Base-by-base conservation (phyloP, 106 monocot species). In the Dendrobium huoshanense region DNA sequence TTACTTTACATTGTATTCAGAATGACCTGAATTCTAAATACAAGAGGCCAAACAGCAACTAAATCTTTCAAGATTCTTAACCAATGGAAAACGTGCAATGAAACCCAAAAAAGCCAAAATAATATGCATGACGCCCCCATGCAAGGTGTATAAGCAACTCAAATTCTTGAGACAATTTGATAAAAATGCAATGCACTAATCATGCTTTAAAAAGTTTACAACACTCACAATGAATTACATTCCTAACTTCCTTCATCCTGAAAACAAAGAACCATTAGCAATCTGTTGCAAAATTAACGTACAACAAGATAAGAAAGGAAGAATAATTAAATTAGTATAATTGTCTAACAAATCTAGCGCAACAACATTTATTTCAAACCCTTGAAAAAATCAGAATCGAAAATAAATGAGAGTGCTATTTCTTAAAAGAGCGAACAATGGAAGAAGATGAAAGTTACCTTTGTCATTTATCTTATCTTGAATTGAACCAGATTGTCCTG, bases 401-500 rank as follows among this genome's bases (percentile, higher is more conserved):
- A 31, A 72, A 15, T 7, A 33, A 15, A 37, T 15, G 11, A 15
- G 33, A 2, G 3, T 37, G 2, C 37, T 72, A 72, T 72, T 33
- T 31, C 4, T 31, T 37, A 72, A 9, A 37, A 37, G 16, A 72
- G 29, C 9, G 9, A 37, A 37, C 2, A n/a, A 31, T 65, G 25
- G 72, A 72, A 4, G 25, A 25, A 18, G 18, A 74, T 44, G 29
- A n/a, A 37, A 44, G 43, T 7, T 49, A 76, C 76, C 76, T 76
- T 48, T 76, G 5, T 76, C 49, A 47, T 25, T 20, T 5, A 15
- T 41, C 49, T 27, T 49, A 74, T 20, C 43, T 4, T 29, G 42
- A 43, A 44, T n/a, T n/a, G 43, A 17, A 49, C 48, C 76, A 76
- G 76, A 47, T 76, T 49, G 76, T 13, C 25, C 24, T 48, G 76